Base-by-base conservation (phyloP, 2,329 filamentous ascomycete species). In the Pseudogymnoascus sp. region DNA sequence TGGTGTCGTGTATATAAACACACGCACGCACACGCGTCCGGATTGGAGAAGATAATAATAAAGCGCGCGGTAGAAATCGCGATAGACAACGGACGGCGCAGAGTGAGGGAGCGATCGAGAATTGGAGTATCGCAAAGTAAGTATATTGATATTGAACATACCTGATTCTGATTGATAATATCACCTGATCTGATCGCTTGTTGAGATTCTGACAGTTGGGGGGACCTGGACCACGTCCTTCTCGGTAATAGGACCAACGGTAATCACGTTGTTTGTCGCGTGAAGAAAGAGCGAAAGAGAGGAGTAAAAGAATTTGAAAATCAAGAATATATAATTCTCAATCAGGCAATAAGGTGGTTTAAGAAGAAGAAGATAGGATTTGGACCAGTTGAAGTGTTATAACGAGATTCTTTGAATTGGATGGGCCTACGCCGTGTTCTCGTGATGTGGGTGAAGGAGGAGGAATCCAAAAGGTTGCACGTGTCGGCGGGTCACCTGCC, bases 91-190 rank as follows among this genome's bases (percentile, higher is more conserved):
- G 31, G 16, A 46, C 31, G 31, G 31, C 31, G 16, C 36, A 40
- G 34, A 61, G 6, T 34, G 25, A 61, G 36, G 38, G 38, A 10
- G 50, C 34, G 14, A 56, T 56, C 34, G 50, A 21, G n/a, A 18
- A 21, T 21, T 34, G 50, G 10, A 53, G 16, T 28, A 23, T 46
- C n/a, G 38, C n/a, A 42, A 8, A 38, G 40, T 21, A 11, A 21
- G 40, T 21, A 21, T 44, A 44, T 21, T 34, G 31, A 34, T 23
- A 50, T 21, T 53, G 46, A n/a, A 56, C 50, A 56, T 56, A 56
- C 50, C 50, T 56, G 50, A 56, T 56, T 56, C 50, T 56, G 50
- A 56, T 56, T 56, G 50, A 56, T 56, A 56, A 34, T 18, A 56
- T 56, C 50, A 56, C 50, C 50, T 56, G 50, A 56, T 21, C 25